These are phyloP conservation scores for Syzygium grande DNA, from an alignment of 345 rosid genomes.

Conservation along the genomic window DNA sequence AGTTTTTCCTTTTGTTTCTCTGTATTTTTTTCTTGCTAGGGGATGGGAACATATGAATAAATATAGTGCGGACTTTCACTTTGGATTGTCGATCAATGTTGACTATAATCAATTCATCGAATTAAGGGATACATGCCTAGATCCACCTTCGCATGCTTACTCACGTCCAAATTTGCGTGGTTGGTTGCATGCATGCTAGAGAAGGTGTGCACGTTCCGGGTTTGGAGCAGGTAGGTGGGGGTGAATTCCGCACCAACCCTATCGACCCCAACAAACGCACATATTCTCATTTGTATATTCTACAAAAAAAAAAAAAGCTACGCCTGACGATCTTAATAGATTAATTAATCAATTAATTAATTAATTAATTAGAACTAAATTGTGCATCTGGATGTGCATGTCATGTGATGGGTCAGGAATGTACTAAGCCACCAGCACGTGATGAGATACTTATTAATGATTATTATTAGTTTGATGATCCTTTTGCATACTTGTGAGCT, in stretches of 20 bases:
- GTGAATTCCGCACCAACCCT: not conserved
- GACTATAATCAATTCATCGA: not conserved
- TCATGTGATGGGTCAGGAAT: not conserved
- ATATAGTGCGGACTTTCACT: not conserved
- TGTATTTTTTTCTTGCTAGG: not conserved
- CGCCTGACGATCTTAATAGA: not conserved
- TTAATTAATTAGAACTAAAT: not conserved
- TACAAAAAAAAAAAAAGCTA: not conserved
- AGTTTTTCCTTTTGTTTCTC: not conserved
- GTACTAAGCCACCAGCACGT: not conserved
- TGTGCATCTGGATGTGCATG: not conserved
- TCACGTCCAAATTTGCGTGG: not conserved
- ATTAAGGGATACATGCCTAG: not conserved
- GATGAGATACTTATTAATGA: not conserved
- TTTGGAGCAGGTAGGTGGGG: not conserved
- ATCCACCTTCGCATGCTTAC: not conserved
- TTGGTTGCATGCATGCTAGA: not conserved
- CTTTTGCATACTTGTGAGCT: not conserved
- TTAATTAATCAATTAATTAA: not conserved
- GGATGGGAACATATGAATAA: not conserved
- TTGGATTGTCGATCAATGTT: not conserved
- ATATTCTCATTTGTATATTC: not conserved
- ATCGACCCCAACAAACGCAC: not conserved
- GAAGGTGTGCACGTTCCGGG: not conserved
- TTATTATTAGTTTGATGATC: not conserved